Conservation (phyloP, 768 basidiomycete species). For the Galerina marginata region DNA sequence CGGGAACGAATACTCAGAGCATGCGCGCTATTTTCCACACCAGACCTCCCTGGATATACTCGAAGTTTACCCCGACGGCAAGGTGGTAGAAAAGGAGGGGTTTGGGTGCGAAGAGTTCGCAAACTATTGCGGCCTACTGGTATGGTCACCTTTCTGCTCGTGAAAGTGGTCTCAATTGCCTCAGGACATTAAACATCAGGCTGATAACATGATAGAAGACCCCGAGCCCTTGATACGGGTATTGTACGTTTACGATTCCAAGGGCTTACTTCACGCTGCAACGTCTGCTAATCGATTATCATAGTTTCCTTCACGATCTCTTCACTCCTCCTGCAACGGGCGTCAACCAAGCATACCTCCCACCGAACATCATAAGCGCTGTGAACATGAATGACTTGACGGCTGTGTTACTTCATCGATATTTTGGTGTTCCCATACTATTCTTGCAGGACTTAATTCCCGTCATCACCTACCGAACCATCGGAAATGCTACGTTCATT, state of each 20-base stretch:
- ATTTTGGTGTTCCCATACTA: constrained; percentile 1
- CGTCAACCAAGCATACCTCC: background rate
- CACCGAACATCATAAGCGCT: background rate
- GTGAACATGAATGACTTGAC: constrained; percentile 1
- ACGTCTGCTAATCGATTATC: background rate
- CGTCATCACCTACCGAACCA: background rate
- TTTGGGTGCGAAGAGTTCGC: constrained; percentile 5
- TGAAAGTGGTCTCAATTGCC: background rate
- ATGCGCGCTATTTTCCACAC: background rate
- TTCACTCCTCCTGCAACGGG: background rate
- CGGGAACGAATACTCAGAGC: background rate
- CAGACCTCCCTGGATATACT: constrained; percentile 7
- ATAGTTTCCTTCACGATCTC: constrained; percentile 4
- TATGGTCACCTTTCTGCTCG: background rate
- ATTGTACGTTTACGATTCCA: background rate
- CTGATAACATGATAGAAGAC: background rate
- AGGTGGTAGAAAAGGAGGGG: background rate
- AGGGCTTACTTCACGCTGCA: too few relatives aligned
- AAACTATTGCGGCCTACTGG: constrained; percentile 4
- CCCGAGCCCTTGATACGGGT: constrained; percentile 1
- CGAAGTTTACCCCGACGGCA: constrained; percentile 5
- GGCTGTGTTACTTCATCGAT: constrained; percentile 2
- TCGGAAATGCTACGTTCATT: constrained; percentile 5
- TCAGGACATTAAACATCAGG: background rate
- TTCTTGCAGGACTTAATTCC: constrained; percentile 9